Conservation (phyloP, 179 eudicot genomes). For the Sideroxylon spinosum region DNA sequence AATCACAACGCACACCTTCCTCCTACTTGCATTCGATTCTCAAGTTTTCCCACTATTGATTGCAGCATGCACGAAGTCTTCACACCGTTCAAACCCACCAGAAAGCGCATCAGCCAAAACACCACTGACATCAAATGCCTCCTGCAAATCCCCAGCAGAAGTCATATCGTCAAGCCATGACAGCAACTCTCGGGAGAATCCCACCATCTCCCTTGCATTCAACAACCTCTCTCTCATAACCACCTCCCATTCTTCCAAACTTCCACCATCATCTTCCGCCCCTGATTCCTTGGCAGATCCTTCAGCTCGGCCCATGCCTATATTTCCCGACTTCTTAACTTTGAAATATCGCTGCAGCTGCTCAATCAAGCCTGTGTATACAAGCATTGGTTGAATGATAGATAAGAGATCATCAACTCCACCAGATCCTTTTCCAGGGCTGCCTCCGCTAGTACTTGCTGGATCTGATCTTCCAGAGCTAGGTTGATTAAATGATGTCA, state of each 20-base stretch:
- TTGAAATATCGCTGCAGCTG: constrained; percentile 85
- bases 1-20: no score
- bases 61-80: constrained; percentile 78
- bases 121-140: constrained; percentile 82
- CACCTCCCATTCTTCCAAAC: constrained; percentile 43
- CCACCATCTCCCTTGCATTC: constrained; percentile 81
- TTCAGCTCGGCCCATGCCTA: constrained; percentile 13
- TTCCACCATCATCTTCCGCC: constrained; percentile 34
- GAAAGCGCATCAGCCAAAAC: constrained; percentile 73
- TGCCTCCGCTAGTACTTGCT: constrained; percentile 22
- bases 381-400: constrained; percentile 84
- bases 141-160: constrained; percentile 68
- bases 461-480: constrained; percentile 23
- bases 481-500: constrained; percentile 33
- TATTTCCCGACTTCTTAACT: constrained; percentile 37
- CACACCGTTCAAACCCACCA: constrained; percentile 57
- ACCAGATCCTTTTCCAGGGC: constrained; percentile 9
- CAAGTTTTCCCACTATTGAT: constrained; percentile 55
- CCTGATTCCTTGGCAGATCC: constrained; percentile 31
- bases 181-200: constrained; percentile 70
- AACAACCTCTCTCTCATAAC: constrained; percentile 74
- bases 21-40: background rate
- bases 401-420: constrained; percentile 49
- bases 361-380: constrained; percentile 89
- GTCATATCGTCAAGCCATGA: constrained; percentile 76